Base-by-base conservation (phyloP, 2,329 filamentous ascomycete species). In the Pseudonectria buxi region DNA sequence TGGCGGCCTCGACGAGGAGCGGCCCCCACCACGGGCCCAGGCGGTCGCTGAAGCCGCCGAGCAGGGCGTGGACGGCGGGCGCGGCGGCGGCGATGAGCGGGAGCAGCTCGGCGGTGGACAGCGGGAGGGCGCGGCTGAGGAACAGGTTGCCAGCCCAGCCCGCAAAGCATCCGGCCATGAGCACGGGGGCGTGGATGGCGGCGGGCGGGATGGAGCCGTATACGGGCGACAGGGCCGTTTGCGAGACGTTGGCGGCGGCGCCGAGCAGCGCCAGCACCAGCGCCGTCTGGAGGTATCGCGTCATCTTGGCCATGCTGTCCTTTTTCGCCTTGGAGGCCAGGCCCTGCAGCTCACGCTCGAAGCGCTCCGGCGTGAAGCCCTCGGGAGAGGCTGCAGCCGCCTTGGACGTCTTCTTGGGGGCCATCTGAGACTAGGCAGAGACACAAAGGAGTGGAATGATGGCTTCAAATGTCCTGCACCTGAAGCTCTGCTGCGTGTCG, bases 191-290 rank as follows among this genome's bases (percentile, higher is more conserved):
- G 57, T 95, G 90, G 58, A 81, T 83, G 46, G 82, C 68, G 2
- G 76, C 73, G 1, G 87, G 71, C 2, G 90, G 85, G 26, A 94
- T 85, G 12, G 81, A 79, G 34, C 92, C 92, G 61, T 94, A 96
- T 10, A 94, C 83, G 2, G 92, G 92, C 14, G 87, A 85, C 24
- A 96, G 69, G 26, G 76, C 81, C 43, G 88, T 69, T 55, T 86
- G 78, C 1, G 85, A 90, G 39, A 83, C 74, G 43, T 80, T 78
- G 30, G 83, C 81, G 41, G 74, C 78, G 28, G 81, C 56, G 29
- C 80, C 84, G 29, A 63, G 47, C 24, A 64, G 44, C 25, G 35
- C 40, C 10, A 66, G 46, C 13, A 64, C 45, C 24, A 55, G 29
- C 18, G 48, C 29, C 9, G 49, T 47, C 41, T 48, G 45, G 24